phyloP scores from a whole-genome alignment of 1,139 yeast species.

The Magnusiomyces suaveolens region DNA sequence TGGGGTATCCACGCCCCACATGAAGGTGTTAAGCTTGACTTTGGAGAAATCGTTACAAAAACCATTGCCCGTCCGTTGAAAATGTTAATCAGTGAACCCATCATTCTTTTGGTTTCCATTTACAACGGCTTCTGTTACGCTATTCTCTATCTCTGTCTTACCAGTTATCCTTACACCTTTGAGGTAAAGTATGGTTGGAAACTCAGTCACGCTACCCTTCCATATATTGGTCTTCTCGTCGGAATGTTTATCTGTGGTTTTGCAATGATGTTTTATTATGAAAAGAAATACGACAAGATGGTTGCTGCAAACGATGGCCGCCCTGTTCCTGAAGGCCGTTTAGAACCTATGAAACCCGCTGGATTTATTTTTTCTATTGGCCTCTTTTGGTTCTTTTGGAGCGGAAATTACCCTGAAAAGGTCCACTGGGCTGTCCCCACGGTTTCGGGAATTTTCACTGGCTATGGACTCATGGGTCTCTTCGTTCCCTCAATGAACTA shows the following conservation, averaged over 20 bases:
- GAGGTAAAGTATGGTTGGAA: slow-evolving; percentile 48
- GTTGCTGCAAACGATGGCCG: slow-evolving; percentile 44
- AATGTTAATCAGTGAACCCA: slow-evolving; percentile 66
- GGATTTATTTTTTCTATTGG: slow-evolving; percentile 67
- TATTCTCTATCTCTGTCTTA: slow-evolving; percentile 62
- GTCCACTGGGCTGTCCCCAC: slow-evolving; percentile 87
- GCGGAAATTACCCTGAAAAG: slow-evolving; percentile 57
- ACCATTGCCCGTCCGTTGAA: slow-evolving; percentile 59
- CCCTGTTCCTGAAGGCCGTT: slow-evolving; percentile 70
- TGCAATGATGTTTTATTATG: slow-evolving; percentile 31
- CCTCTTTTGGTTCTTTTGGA: slow-evolving; percentile 77
- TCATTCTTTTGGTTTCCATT: slow-evolving; percentile 54
- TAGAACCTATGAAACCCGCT: slow-evolving; percentile 65
- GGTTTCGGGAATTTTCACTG: slow-evolving; percentile 59
- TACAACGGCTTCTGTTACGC: slow-evolving; percentile 84
- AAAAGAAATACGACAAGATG: slow-evolving; percentile 23
- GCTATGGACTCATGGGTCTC: slow-evolving; percentile 64
- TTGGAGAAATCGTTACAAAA: slow-evolving; percentile 47
- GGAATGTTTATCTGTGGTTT: slow-evolving; percentile 33
- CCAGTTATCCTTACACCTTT: slow-evolving; percentile 73
- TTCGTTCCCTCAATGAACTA: slow-evolving; percentile 73
- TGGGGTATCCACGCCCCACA: slow-evolving; percentile 86
- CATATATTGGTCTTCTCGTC: slow-evolving; percentile 39
- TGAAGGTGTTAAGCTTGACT: slow-evolving; percentile 54
- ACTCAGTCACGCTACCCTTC: slow-evolving; percentile 43